Evolutionary conservation across 495 filamentous ascomycete genomes (phyloP).

Genomic region (Glonium stellatum): DNA sequence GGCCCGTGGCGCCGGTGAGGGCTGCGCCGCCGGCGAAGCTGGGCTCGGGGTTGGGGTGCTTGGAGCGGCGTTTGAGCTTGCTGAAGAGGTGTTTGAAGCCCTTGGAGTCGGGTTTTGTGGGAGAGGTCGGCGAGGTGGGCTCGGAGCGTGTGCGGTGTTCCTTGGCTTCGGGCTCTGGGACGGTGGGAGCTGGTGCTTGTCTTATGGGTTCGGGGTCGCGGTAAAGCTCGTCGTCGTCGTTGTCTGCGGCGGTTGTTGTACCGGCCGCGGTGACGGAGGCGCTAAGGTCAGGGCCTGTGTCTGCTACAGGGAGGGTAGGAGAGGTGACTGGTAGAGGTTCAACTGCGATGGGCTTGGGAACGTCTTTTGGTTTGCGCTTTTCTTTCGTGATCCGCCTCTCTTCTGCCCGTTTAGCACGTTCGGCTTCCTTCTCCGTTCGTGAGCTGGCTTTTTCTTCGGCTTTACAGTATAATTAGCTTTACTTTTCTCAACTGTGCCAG

Average conservation of each 20-base stretch:
- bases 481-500: conserved; percentile 23
- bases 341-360: not conserved
- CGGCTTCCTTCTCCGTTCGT: conserved; percentile 39
- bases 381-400: conserved; percentile 45
- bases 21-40: not conserved
- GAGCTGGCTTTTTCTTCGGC: conserved; percentile 48
- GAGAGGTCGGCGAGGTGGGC: not conserved
- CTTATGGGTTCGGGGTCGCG: not conserved
- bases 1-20: conserved; percentile 12
- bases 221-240: not conserved
- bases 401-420: conserved; percentile 29
- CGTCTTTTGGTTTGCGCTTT: conserved; percentile 2
- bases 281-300: not conserved
- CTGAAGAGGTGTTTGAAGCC: not conserved
- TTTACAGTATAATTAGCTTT: conserved; percentile 28
- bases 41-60: not conserved
- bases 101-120: not conserved
- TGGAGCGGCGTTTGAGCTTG: conserved; percentile 2
- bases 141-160: not conserved
- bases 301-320: not conserved
- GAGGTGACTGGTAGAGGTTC: not conserved
- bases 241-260: not conserved
- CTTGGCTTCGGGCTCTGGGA: not conserved
- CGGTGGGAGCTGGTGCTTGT: not conserved
- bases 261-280: not conserved